Conservation (phyloP, 345 rosid genomes). For the Crucihimalaya himalaica region DNA sequence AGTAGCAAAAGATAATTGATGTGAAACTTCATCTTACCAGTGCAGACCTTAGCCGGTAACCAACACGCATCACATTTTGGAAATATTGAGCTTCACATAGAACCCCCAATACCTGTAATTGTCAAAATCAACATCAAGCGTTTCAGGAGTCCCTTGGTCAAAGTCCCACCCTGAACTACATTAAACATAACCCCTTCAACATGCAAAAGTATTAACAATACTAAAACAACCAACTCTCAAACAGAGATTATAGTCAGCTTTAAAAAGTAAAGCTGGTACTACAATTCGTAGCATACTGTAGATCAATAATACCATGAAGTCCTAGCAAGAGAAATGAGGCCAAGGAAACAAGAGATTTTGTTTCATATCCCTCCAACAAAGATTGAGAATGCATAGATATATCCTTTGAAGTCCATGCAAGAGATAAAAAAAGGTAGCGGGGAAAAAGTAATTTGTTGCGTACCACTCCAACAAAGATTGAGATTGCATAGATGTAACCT, state of each 20-base stretch:
- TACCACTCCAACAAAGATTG: conserved; percentile 98
- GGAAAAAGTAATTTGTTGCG: conserved; percentile 35
- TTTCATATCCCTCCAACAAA: conserved; percentile 39
- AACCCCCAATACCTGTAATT: conserved; percentile 79
- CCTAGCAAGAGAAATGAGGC: background rate
- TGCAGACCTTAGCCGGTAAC: conserved; percentile 87
- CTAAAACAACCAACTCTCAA: background rate
- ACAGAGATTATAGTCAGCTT: background rate
- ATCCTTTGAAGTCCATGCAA: conserved; percentile 42
- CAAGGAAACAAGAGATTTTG: background rate
- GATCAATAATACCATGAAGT: background rate
- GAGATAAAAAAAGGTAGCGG: conserved; percentile 2
- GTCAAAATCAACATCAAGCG: conserved; percentile 28
- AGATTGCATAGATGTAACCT: conserved; percentile 90
- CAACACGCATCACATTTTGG: conserved; percentile 99
- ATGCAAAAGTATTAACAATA: conserved; percentile 7
- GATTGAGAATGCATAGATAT: conserved; percentile 35
- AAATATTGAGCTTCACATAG: conserved; percentile 96
- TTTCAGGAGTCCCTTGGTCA: background rate
- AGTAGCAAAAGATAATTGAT: conserved; percentile 12
- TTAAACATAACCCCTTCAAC: background rate
- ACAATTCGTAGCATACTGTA: conserved; percentile 9
- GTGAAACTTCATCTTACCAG: conserved; percentile 58
- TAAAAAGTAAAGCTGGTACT: conserved; percentile 1
- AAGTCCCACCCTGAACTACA: conserved; percentile 10